Base-by-base conservation (phyloP, 1,284 basidiomycete species). In the Cryptococcus floricola region DNA sequence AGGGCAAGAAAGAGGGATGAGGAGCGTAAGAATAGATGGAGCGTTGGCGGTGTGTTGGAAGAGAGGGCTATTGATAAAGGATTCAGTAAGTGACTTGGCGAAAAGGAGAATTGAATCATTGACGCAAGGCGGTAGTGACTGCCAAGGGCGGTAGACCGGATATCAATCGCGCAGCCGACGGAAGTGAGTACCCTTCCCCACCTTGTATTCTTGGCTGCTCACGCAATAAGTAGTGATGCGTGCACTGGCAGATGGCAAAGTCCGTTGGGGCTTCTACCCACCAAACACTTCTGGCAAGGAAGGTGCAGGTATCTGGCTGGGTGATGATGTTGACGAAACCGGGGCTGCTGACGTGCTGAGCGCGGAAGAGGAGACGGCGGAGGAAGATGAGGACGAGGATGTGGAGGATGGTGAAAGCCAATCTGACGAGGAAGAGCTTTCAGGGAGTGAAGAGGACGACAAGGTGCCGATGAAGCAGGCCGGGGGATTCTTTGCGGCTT, bases 71-170 rank as follows among this genome's bases (percentile, higher is more conserved):
- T 83, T 50, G 80, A 83, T 62, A 89, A 88, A 67, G 86, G 87
- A 13, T 92, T 85, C 84, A 31, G 68, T 74, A 48, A 60, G 69
- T 65, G 9, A 7, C 19, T 27, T 6, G 1, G 34, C 2, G 19
- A 5, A 48, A 12, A 14, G 37, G 37, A 41, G 16, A 44, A 18
- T 34, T 39, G 27, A 18, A 47, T 31, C 19, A 25, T 7, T 44
- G 43, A 16, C 23, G 31, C 23, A 43, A 39, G 16, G 12, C 5
- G 18, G 7, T 42, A 76, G 79, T 92, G 39, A 96, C 92, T 44
- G 92, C 93, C 10, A 89, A 91, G 73, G 87, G 89, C 16, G 91
- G 90, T 6, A 76, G 93, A 56, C 87, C 90, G 8, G 93, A 96
- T 77, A 79, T 88, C 18, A 87, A 91, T 69, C 82, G 93, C 47